Evolutionary conservation across 2,329 filamentous ascomycete genomes (phyloP).

Genomic region (Epicoccum sorghinum): DNA sequence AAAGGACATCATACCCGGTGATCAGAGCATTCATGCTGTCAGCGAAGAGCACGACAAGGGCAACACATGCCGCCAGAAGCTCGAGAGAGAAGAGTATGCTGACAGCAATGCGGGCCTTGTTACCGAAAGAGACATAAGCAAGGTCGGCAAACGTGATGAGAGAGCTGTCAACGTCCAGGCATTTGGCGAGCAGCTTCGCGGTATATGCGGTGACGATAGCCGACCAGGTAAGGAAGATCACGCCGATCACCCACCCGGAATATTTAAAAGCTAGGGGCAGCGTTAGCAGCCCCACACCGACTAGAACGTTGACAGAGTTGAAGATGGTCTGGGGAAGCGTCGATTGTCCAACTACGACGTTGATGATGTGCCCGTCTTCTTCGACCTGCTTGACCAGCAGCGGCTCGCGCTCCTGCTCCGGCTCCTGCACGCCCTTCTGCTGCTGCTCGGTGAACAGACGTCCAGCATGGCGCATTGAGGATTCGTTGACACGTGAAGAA

Average conservation of each 20-base stretch:
- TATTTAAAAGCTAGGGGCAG: conserved; percentile 87
- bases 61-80: conserved; percentile 85
- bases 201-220: conserved; percentile 84
- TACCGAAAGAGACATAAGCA: conserved; percentile 88
- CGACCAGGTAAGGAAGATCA: conserved; percentile 74
- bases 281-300: conserved; percentile 87
- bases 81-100: conserved; percentile 89
- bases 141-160: conserved; percentile 95
- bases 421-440: conserved; percentile 48
- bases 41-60: conserved; percentile 90
- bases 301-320: conserved; percentile 93
- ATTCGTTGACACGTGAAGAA: conserved; percentile 61
- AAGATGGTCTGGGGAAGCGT: conserved; percentile 94
- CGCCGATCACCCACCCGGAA: conserved; percentile 84
- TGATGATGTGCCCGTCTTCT: conserved; percentile 80
- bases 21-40: conserved; percentile 84
- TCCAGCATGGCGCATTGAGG: conserved; percentile 62
- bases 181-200: conserved; percentile 81
- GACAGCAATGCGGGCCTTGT: conserved; percentile 78
- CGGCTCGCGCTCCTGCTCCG: conserved; percentile 64
- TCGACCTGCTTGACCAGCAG: conserved; percentile 89
- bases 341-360: conserved; percentile 89
- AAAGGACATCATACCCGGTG: conserved; percentile 68
- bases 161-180: conserved; percentile 81
- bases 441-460: conserved; percentile 57